Base-by-base conservation (phyloP, 2,329 filamentous ascomycete genomes). In the Scytalidium sp. region DNA sequence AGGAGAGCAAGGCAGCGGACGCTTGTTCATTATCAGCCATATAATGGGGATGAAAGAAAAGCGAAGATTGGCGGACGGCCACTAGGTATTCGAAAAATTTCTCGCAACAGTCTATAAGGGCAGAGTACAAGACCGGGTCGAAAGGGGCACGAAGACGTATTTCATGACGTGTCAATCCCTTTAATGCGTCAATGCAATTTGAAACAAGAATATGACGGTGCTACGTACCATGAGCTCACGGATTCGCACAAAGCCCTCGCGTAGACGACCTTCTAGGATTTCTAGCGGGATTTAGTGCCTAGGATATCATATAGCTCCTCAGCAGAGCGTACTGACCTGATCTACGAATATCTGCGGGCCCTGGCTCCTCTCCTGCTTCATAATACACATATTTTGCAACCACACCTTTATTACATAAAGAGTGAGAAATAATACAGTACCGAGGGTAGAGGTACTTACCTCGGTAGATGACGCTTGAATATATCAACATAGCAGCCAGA, bases 311-410 rank as follows among this genome's bases (percentile, higher is more conserved):
- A 36, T 36, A 43, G 17, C 19, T 15, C 5, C 17, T 39, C 3
- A 25, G 19, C 5, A 17, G 15, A 19, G 21, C 22, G 27, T 1
- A 45, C 52, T 11, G 39, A 60, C 61, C 61, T 6, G 80, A 83
- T 19, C 69, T 64, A 50, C 70, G 66, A 13, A 83, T 70, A 51
- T 81, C 78, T 53, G 74, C 70, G 17, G 70, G 61, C 0, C 73
- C 75, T 5, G 80, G 80, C 36, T 75, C 72, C 36, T 76, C 65
- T 29, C 76, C 76, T 49, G 75, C 68, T 46, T 80, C 73, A 56
- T 82, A 82, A 60, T 83, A 83, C 21, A 83, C 75, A 49, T 83
- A 84, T 55, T 73, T 75, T 32, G 75, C 75, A 15, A 81, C 74
- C 36, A 80, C 66, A 54, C 68, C 60, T 39, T n/a, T 17, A 36